Base-by-base conservation (phyloP, 2,329 filamentous ascomycete genomes). In the Colletotrichum destructivum region DNA sequence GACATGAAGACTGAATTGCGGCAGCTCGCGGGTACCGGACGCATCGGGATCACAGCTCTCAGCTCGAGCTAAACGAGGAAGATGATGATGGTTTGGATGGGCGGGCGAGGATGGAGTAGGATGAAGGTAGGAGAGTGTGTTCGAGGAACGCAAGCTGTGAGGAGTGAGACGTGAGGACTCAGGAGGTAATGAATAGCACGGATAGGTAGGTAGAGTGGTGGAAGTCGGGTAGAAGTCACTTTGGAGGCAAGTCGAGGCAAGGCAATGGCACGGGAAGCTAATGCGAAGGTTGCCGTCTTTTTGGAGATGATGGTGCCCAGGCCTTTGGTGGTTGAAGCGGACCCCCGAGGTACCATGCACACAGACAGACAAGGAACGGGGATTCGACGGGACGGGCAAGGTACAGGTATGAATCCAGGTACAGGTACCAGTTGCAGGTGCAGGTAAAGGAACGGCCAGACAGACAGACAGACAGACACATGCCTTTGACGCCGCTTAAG, bases 1-100 rank as follows among this genome's bases (percentile, higher is more conserved):
- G 74, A 75, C 74, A 75, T 74, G 62, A 75, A 61, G 63, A 61
- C 60, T 52, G 64, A 65, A 66, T 38, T 8, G 18, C 59, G 54
- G 38, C 51, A 49, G 65, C 63, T 61, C 40, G 67, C 57, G 40
- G 44, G 38, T 57, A 72, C 57, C 71, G 61, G 65, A 73, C 64
- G 69, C 74, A 75, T 75, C 66, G 74, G 66, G 52, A 63, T 47
- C 61, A 62, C 56, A 69, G 64, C 40, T 54, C 49, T 62, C 56
- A 69, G 64, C 40, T 54, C 44, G 69, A 56, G 52, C 46, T 70
- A 51, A 23, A 67, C 56, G 51, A 56, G 38, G 63, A 62, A 26
- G 57, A 56, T 31, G 63, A 62, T 21, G 57, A 49, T 56, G 57
- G 57, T 62, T 40, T 49, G 31, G 63, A 67, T 46, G 56, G 21